Evolutionary conservation across 805 yeast species (phyloP), one percentile per base, ranked within the genome.

Genomic region (Allodekkera sacchari): DNA sequence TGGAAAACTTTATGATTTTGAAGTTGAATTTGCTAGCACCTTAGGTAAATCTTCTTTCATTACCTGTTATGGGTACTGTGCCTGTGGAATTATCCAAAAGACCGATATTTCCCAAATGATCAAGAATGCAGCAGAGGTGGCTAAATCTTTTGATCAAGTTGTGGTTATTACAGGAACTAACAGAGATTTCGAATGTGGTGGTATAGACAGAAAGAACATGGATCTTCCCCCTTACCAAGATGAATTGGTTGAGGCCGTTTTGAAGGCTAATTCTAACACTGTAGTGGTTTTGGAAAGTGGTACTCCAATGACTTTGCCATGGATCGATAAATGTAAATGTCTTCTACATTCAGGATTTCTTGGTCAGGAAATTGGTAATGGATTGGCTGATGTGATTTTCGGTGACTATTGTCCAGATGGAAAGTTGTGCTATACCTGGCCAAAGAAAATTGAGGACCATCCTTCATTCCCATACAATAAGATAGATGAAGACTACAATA

Each of bases 401-500:
- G 71, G 69, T 5, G 66, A 64, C 35, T 38, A 36, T 27, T 62
- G 61, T 38, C 71, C 71, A 2, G 50, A 61, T 18, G 71, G 70
- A 15, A 62, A 62, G 37, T 48, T 63, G 34, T 48, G 65, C 2
- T 44, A 62, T 35, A 63, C 71, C 8, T 59, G 60, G 50, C 66
- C 68, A 11, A 33, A 42, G 23, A 45, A 41, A 25, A 27, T 53
- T 27, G 47, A 52, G 20, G 61, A 63, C 43, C 53, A 50, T 25
- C 64, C 65, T 7, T 46, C 64, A 3, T 63, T 22, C 13, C 25
- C 39, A 43, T 41, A 59, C 31, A 61, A 54, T 43, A 60, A 53
- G 40, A 55, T 50, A 16, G 49, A 61, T n/a, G 49, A 49, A 28
- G 54, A 50, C 35, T 64, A 64, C 22, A 43, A 51, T 25, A 61